Conservation (phyloP, 805 yeast species). For the Myxozyma neglecta region DNA sequence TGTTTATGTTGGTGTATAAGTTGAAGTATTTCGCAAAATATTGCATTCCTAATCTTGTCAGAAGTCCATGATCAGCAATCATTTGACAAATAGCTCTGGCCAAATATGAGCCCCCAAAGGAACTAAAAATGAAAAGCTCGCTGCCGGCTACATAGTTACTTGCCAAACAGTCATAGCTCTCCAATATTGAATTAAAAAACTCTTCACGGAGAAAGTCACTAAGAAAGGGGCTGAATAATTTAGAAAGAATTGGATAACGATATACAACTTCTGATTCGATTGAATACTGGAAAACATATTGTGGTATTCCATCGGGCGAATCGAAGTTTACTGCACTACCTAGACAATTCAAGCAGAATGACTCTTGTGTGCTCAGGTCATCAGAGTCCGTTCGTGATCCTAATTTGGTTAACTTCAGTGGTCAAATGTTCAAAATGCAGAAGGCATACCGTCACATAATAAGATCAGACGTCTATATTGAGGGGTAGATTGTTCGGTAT, state of each 20-base stretch:
- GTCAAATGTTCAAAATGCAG: no score
- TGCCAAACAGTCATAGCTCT: conserved; percentile 20
- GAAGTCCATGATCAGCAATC: conserved; percentile 17
- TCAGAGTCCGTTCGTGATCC: conserved; percentile 23
- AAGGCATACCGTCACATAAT: not conserved
- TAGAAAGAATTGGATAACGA: not conserved
- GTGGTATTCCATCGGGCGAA: not conserved
- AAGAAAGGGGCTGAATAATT: not conserved
- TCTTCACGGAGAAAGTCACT: conserved; percentile 6
- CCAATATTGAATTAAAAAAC: conserved; percentile 8
- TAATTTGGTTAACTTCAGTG: not conserved
- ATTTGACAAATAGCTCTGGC: conserved; percentile 19
- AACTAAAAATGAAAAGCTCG: conserved; percentile 27
- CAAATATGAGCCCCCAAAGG: conserved; percentile 25
- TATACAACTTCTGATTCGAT: conserved; percentile 6
- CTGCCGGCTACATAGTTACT: conserved; percentile 25
- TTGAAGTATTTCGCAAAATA: conserved; percentile 14
- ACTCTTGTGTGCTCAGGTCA: not conserved
- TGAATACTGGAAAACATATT: conserved; percentile 13
- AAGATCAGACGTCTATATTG: not conserved
- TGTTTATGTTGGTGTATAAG: not conserved
- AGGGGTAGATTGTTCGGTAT: no score
- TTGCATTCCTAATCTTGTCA: conserved; percentile 19
- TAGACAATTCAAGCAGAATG: conserved; percentile 18
- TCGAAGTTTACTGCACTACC: conserved; percentile 17